Evolutionary conservation across 805 yeast genomes (phyloP), one percentile per base, ranked within the genome.

Genomic region (Suhomyces tanzawaensis): DNA sequence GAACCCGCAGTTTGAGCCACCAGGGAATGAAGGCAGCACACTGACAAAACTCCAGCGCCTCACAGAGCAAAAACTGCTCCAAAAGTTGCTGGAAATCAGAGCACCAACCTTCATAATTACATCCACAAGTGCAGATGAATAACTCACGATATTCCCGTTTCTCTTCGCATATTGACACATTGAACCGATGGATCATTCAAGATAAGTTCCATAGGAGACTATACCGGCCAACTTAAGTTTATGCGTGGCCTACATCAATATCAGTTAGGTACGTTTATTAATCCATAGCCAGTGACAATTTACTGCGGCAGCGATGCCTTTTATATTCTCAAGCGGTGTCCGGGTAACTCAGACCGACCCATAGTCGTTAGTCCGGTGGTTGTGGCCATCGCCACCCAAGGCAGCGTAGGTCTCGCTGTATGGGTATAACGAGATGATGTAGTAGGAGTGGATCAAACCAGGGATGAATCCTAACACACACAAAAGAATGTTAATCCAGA

Each of bases 361-460:
- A 33, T 42, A 45, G 35, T 46, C 51, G 39, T 42, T 38, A 18
- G 32, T 21, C 24, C 62, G 41, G 41, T 58, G 44, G 44, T 55
- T 46, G 37, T 55, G 61, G 23, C 62, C 64, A 34, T 58, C 60
- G 9, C 62, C 60, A 3, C 61, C 61, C n/a, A 62, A 30, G 2
- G 48, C 51, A 12, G 55, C 55, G 32, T 55, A 54, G 1, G 41
- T 39, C 34, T 60, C 66, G 7, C 57, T 45, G 49, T 61, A 67
- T 6, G 95, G 95, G 54, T 83, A 83, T 49, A 76, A 70, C 39
- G 87, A 78, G 39, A 86, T 85, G 51, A 86, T 82, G 59, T 85
- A 86, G 77, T 86, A 81, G 28, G 82, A 66, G 53, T 86, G 95
- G 43, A 86, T 59, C 25, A 85, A 71, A 8, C 93, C 95, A 0